Percentiles rank a stretch among this genome's conserved stretches.
phyloP scores from a whole-genome alignment of 768 basidiomycete genomes.

The Boletus bicolor region DNA sequence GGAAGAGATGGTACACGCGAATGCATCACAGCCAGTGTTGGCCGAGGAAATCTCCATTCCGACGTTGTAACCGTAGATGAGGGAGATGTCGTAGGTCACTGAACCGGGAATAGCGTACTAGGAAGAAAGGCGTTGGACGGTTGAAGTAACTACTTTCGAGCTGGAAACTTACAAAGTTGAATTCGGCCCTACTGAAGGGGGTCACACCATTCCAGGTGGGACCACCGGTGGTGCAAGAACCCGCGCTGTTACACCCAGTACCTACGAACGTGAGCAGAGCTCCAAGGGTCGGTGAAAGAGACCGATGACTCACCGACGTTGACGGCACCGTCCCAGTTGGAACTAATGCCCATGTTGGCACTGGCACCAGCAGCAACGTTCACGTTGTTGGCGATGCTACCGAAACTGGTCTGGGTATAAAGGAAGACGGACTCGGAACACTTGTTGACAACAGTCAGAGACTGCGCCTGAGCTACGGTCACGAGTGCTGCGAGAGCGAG shows the following conservation, averaged over 20 bases:
- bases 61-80: conserved; percentile 35
- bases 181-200: conserved; percentile 33
- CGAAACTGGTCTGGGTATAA: conserved; percentile 30
- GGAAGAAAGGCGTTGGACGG: not conserved
- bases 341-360: conserved; percentile 29
- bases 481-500: conserved; percentile 21
- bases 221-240: conserved; percentile 29
- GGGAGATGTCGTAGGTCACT: conserved; percentile 33
- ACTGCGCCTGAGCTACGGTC: conserved; percentile 25
- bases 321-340: conserved; percentile 31
- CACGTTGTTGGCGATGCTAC: conserved; percentile 27
- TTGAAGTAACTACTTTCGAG: not conserved
- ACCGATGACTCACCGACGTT: conserved; percentile 24
- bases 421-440: conserved; percentile 29
- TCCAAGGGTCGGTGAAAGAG: not conserved
- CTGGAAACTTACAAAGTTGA: conserved; percentile 27
- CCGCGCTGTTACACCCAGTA: conserved; percentile 26
- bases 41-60: conserved; percentile 34
- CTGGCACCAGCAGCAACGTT: conserved; percentile 22
- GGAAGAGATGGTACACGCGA: conserved; percentile 31
- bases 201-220: conserved; percentile 30
- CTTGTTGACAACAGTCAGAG: conserved; percentile 27
- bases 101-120: conserved; percentile 25
- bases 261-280: conserved; percentile 18
- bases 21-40: conserved; percentile 24